phyloP scores from a whole-genome alignment of 495 filamentous ascomycete genomes.

The Penicillium coffeae region DNA sequence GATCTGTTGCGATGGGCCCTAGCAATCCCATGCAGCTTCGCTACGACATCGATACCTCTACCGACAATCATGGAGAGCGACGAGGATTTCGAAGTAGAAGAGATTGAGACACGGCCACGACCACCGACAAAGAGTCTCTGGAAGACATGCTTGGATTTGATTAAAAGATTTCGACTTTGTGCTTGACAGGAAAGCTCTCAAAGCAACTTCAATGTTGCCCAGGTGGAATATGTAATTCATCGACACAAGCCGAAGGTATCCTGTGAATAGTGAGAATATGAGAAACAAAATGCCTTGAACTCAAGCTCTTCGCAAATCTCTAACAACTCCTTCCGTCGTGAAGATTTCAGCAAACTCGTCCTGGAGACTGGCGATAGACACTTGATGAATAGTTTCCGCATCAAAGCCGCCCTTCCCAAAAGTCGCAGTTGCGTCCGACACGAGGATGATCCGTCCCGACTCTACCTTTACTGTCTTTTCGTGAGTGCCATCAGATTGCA shows the following conservation, averaged over 20 bases:
- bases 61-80: constrained; percentile 4
- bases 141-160: too few relatives aligned
- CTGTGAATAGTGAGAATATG: too few relatives aligned
- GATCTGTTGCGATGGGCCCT: constrained; percentile 6
- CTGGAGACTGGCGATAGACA: constrained; percentile 45
- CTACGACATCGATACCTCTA: constrained; percentile 3
- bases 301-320: constrained; percentile 15
- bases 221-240: too few relatives aligned
- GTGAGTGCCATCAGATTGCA: constrained; percentile 20
- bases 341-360: constrained; percentile 46
- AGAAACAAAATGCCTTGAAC: too few relatives aligned
- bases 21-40: neutral
- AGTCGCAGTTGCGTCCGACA: constrained; percentile 47
- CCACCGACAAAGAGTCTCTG: too few relatives aligned
- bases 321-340: constrained; percentile 34
- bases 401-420: constrained; percentile 42
- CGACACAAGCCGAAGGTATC: too few relatives aligned
- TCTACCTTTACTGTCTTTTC: constrained; percentile 20
- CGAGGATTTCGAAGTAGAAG: constrained; percentile 1
- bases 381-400: constrained; percentile 43
- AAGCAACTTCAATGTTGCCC: too few relatives aligned
- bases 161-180: too few relatives aligned
- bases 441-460: constrained; percentile 41
- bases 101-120: too few relatives aligned
- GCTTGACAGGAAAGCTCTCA: too few relatives aligned